Evolutionary conservation across 108 stramenopile species (phyloP), one percentile per base, ranked within the genome.

Genomic region (Fragilariopsis cylindrus): DNA sequence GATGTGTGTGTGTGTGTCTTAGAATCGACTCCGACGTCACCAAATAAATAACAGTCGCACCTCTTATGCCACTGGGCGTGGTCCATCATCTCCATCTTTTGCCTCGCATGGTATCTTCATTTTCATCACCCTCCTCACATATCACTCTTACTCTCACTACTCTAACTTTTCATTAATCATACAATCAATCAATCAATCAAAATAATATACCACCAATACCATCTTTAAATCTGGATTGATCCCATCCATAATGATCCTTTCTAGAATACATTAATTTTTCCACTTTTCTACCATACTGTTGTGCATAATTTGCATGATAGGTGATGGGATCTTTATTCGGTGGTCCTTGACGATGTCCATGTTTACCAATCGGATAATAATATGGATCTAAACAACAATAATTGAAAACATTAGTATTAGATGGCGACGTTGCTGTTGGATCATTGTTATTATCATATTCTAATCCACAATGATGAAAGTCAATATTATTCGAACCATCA

Each of bases 341-440:
- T n/a, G 56, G 70, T 45, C 62, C 62, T 6, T 7, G 11, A n/a
- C 40, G 16, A 13, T 30, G 39, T 5, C 4, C 21, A n/a, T 55
- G 40, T 11, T 40, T 42, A 16, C 70, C 70, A 41, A 55, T 42
- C 13, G 54, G 54, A 42, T 70, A 70, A 44, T 45, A 70, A 3
- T 57, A 70, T 0, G 70, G 70, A 57, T 70, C 70, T 42, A 70
- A 12, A 42, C 56, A 57, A 42, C 70, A 70, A 9, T 19, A 68
- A 30, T 68, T 13, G 47, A 68, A 68, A 42, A 30, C 30, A 7
- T 57, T 18, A 15, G 57, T 30, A 18, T 42, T 57, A 1, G 13
- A 18, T 18, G 7, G 2, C 2, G 7, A n/a, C 7, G 18, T 57
- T 8, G 57, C 21, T 57, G 13, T 57, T 19, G 57, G 18, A 57